Base-by-base conservation (phyloP, 2,329 filamentous ascomycete species). In the Zymoseptoria tritici region DNA sequence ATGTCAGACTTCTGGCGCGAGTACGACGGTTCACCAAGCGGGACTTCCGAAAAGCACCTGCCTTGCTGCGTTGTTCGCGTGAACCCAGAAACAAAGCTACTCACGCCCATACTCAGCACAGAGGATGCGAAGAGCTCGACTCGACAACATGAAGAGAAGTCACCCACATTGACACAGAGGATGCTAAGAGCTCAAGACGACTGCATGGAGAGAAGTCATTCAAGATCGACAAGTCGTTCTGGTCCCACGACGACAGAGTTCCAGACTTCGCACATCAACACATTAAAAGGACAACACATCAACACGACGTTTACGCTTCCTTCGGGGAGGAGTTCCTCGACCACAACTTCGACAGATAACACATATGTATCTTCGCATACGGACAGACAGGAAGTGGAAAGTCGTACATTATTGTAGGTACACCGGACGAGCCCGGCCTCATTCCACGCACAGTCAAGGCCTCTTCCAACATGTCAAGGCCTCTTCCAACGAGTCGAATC, bases 271-370 rank as follows among this genome's bases (percentile, higher is more conserved):
- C 94, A 3, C 83, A 88, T 62, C 94, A 99, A 74, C n/a, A n/a
- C n/a, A n/a, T n/a, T n/a, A n/a, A n/a, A n/a, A n/a, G n/a, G n/a
- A n/a, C n/a, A n/a, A n/a, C n/a, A n/a, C n/a, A n/a, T n/a, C n/a
- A n/a, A n/a, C 90, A 91, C 69, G 90, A 97, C 70, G 88, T 99
- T 58, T 97, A 99, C 80, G 90, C 94, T 71, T 89, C 88, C 60
- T 83, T 99, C 22, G 94, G 94, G 57, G 91, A 97, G 74, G 94
- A 97, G 72, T 97, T 99, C 67, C 83, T 99, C 63, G 94, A 99
- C 75, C 94, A 99, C 81, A 99, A 99, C 78, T 99, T 99, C 70
- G 92, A 97, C 73, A 94, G 94, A 64, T 99, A 99, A 78, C 93
- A 99, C 76, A 99, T 94, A 0, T 99, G 94, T 75, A 99, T 99